Evolutionary conservation across 805 yeast genomes (phyloP).

Genomic region (Isabelozyma pseudorhagii): DNA sequence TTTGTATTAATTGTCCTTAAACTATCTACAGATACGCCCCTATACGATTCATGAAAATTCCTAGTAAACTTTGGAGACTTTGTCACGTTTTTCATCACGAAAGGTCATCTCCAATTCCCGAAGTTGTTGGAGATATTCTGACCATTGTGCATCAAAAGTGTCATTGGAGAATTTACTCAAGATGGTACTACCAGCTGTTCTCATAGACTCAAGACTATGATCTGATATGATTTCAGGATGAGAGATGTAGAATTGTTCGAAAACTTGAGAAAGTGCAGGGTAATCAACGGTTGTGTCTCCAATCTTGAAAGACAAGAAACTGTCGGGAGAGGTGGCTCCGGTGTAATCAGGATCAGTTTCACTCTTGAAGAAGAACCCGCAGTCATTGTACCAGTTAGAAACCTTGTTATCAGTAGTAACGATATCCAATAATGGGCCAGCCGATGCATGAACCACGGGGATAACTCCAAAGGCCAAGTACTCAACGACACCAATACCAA

Average conservation of each 20-base stretch:
- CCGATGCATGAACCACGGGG: constrained; percentile 91
- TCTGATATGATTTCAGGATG: constrained; percentile 21
- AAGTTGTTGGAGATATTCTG: constrained; percentile 13
- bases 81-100: constrained; percentile 25
- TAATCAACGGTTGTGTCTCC: constrained; percentile 17
- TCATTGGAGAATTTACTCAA: constrained; percentile 59
- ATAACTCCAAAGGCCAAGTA: constrained; percentile 81
- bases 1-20: no score
- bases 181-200: constrained; percentile 46
- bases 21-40: no score
- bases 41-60: background rate
- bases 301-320: constrained; percentile 1
- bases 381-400: constrained; percentile 36
- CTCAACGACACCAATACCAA: constrained; percentile 96
- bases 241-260: constrained; percentile 42
- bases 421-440: constrained; percentile 91
- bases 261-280: constrained; percentile 48
- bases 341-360: constrained; percentile 66
- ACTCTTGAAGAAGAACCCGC: constrained; percentile 81
- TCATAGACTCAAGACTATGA: constrained; percentile 34
- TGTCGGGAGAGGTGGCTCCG: background rate
- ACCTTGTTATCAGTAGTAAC: constrained; percentile 34
- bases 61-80: constrained; percentile 26
- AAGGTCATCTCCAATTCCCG: constrained; percentile 19
- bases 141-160: constrained; percentile 57